A percentile compares a stretch with the other conserved stretches of the same genome.
These are phyloP conservation scores for Porphyridium purpureum DNA, from an alignment of 23 red algal species.

Conservation along the genomic window DNA sequence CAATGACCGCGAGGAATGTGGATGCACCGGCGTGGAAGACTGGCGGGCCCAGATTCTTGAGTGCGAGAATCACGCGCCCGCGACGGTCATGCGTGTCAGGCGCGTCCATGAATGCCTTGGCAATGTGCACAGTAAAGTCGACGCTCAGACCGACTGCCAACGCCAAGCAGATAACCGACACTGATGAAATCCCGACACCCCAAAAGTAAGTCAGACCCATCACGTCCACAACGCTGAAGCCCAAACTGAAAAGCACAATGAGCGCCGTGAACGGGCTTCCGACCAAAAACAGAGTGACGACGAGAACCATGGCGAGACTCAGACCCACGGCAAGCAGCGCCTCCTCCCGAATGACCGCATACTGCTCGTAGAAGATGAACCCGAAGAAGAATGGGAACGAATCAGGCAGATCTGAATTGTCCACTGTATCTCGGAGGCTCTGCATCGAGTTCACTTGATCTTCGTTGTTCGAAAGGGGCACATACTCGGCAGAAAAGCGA, in stretches of 20 bases:
- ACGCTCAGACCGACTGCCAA: slow-evolving; percentile 25
- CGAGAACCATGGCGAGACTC: slow-evolving; percentile 17
- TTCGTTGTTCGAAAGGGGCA: slow-evolving; percentile 16
- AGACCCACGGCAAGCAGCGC: slow-evolving; percentile 40
- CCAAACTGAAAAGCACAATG: slow-evolving; percentile 32
- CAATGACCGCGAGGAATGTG: slow-evolving; percentile 46
- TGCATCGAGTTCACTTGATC: slow-evolving; percentile 20
- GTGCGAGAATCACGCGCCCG: slow-evolving; percentile 32
- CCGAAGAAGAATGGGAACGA: slow-evolving; percentile 46
- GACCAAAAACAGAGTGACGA: slow-evolving; percentile 40
- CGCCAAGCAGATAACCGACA: slow-evolving; percentile 42
- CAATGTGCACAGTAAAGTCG: slow-evolving; percentile 48
- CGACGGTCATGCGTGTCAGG: slow-evolving; percentile 22
- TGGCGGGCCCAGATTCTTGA: slow-evolving; percentile 37
- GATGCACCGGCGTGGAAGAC: slow-evolving; percentile 51
- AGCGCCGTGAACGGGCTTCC: slow-evolving; percentile 32
- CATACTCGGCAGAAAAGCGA: slow-evolving; percentile 21
- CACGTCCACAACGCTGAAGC: slow-evolving; percentile 33
- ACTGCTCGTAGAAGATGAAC: slow-evolving; percentile 45
- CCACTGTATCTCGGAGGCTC: slow-evolving; percentile 4
- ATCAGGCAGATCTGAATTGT: neutral
- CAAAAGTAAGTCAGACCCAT: slow-evolving; percentile 35
- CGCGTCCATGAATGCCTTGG: slow-evolving; percentile 30
- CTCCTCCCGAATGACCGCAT: slow-evolving; percentile 29
- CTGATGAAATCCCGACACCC: slow-evolving; percentile 35